Evolutionary conservation across 768 basidiomycete genomes (phyloP).

Genomic region (Boletus insuetus): DNA sequence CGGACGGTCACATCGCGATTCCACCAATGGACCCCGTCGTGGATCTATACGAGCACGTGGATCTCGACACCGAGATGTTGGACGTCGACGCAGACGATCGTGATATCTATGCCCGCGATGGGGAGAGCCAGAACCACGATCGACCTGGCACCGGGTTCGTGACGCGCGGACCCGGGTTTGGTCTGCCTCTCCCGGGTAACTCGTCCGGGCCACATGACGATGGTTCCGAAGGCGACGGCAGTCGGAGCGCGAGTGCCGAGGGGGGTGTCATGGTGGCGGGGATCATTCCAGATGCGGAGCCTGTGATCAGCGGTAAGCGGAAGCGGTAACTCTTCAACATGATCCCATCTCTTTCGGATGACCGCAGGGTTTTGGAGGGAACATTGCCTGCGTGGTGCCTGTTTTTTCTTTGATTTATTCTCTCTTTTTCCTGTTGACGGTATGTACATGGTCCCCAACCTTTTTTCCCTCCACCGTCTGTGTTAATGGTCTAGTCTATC

Average conservation of each 20-base stretch:
- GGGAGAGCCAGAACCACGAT: slow-evolving; percentile 8
- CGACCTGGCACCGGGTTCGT: slow-evolving; percentile 3
- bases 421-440: too few relatives aligned
- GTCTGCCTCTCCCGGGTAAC: slow-evolving; percentile 13
- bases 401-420: too few relatives aligned
- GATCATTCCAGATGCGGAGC: not conserved
- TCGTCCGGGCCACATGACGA: slow-evolving; percentile 16
- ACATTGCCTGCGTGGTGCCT: too few relatives aligned
- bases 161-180: slow-evolving; percentile 17
- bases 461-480: too few relatives aligned
- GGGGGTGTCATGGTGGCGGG: not conserved
- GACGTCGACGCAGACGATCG: slow-evolving; percentile 18
- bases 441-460: too few relatives aligned
- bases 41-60: slow-evolving; percentile 10
- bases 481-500: too few relatives aligned
- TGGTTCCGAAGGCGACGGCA: slow-evolving; percentile 20
- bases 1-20: slow-evolving; percentile 20
- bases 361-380: too few relatives aligned
- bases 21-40: slow-evolving; percentile 6
- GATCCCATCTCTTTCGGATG: too few relatives aligned
- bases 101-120: slow-evolving; percentile 4
- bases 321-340: slow-evolving; percentile 14
- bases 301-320: slow-evolving; percentile 23
- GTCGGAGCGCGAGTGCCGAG: slow-evolving; percentile 19
- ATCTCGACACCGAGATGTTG: slow-evolving; percentile 29